Conservation (phyloP, 306 rosid genomes). For the Gastrolobium villosum region DNA sequence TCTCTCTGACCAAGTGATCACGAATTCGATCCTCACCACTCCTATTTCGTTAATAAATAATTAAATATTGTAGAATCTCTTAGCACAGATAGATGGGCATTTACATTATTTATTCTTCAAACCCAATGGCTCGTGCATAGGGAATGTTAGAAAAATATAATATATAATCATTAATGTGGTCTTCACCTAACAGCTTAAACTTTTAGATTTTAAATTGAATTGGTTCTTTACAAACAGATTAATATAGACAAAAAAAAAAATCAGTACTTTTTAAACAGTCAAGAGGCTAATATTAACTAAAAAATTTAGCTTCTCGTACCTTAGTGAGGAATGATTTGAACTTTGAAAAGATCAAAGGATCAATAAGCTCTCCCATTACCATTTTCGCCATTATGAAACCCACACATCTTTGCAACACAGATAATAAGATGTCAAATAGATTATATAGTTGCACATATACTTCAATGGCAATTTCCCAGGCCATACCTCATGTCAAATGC, state of each 20-base stretch:
- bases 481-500: conserved; percentile 98
- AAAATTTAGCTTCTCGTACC: conserved; percentile 62
- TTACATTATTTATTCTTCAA: too few species aligned
- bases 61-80: too few species aligned
- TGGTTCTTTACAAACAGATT: too few species aligned
- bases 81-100: too few species aligned
- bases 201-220: too few species aligned
- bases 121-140: too few species aligned
- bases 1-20: too few species aligned
- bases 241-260: background rate
- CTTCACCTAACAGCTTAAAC: too few species aligned
- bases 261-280: conserved; percentile 16
- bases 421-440: conserved; percentile 50
- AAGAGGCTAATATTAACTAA: conserved; percentile 31
- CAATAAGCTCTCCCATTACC: conserved; percentile 97
- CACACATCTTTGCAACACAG: conserved; percentile 72
- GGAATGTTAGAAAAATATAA: too few species aligned
- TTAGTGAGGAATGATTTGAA: conserved; percentile 86
- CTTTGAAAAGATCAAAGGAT: conserved; percentile 74
- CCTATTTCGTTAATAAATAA: too few species aligned
- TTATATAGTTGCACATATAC: conserved; percentile 36
- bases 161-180: too few species aligned
- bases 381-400: conserved; percentile 96
- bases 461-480: conserved; percentile 32
- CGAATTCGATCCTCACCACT: too few species aligned